Conservation (phyloP, 2,329 filamentous ascomycete genomes). For the Fusarium annulatum region DNA sequence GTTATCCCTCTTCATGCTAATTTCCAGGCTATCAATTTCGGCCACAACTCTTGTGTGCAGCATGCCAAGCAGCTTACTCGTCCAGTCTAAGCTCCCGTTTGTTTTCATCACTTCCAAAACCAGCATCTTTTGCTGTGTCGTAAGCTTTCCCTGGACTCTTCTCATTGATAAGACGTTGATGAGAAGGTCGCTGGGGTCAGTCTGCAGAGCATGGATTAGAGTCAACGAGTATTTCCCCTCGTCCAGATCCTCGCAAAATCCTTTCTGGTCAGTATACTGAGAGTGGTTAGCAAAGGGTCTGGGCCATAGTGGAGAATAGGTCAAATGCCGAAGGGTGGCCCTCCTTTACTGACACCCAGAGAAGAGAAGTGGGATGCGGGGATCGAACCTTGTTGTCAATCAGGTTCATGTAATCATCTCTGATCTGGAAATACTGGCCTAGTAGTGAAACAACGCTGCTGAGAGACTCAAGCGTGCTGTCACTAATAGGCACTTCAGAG, state of each 20-base stretch:
- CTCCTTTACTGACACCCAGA: no score
- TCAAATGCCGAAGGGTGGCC: neutral
- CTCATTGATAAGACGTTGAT: neutral
- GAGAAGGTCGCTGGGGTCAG: neutral
- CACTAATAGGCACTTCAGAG: neutral
- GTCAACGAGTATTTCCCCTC: constrained; percentile 7
- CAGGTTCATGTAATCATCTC: constrained; percentile 14
- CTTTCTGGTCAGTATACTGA: constrained; percentile 4
- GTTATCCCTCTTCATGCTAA: neutral
- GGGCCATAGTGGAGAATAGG: neutral
- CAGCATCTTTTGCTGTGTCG: neutral
- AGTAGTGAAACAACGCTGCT: neutral
- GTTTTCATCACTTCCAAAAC: neutral
- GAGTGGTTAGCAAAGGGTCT: neutral
- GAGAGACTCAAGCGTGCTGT: neutral
- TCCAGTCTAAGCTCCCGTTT: neutral
- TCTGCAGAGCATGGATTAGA: neutral
- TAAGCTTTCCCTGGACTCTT: neutral
- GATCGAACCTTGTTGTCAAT: neutral
- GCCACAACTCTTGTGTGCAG: neutral
- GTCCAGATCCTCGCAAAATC: constrained; percentile 5
- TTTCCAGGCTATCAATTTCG: neutral
- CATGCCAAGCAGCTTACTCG: neutral
- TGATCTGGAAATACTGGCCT: constrained; percentile 7
- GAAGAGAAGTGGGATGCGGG: rapidly evolving